These are phyloP conservation scores for Pseudogymnoascus sp. DNA, from an alignment of 2,329 filamentous ascomycete species.

Conservation along the genomic window DNA sequence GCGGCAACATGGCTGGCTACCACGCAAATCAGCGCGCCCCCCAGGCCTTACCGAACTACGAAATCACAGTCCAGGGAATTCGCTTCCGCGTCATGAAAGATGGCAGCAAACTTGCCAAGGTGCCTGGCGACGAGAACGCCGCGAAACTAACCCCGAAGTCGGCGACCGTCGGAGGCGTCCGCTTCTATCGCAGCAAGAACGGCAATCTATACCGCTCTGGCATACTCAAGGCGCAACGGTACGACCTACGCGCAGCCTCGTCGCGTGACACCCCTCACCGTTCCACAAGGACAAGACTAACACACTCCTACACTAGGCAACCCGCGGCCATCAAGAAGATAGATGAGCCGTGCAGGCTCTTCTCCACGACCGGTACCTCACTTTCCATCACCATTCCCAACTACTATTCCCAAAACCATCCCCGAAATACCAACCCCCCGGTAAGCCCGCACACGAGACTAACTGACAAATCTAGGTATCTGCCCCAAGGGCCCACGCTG, in stretches of 20 bases:
- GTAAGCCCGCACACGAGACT: background rate
- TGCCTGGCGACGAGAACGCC: slow-evolving; percentile 60
- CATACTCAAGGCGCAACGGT: slow-evolving; percentile 69
- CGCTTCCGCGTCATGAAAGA: slow-evolving; percentile 65
- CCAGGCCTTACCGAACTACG: slow-evolving; percentile 40
- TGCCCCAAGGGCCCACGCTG: slow-evolving; percentile 77
- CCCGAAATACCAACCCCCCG: background rate
- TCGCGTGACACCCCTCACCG: background rate
- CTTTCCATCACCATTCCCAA: slow-evolving; percentile 19
- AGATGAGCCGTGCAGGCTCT: slow-evolving; percentile 64
- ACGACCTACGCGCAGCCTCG: slow-evolving; percentile 43
- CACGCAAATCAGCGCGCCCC: slow-evolving; percentile 18
- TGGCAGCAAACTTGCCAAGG: slow-evolving; percentile 73
- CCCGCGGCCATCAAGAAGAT: slow-evolving; percentile 55
- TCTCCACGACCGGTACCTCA: slow-evolving; percentile 57
- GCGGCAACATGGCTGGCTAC: slow-evolving; percentile 20
- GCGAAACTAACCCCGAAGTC: slow-evolving; percentile 66
- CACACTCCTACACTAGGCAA: slow-evolving; percentile 19
- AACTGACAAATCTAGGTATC: slow-evolving; percentile 51
- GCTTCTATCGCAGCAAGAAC: slow-evolving; percentile 77
- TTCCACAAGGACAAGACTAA: slow-evolving; percentile 21
- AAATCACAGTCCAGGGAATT: slow-evolving; percentile 63
- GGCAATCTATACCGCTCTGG: slow-evolving; percentile 78
- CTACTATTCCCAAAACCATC: background rate
- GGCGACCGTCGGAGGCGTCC: slow-evolving; percentile 65